Base-by-base conservation (phyloP, 768 basidiomycete species). In the Boletus pseudopeckii region DNA sequence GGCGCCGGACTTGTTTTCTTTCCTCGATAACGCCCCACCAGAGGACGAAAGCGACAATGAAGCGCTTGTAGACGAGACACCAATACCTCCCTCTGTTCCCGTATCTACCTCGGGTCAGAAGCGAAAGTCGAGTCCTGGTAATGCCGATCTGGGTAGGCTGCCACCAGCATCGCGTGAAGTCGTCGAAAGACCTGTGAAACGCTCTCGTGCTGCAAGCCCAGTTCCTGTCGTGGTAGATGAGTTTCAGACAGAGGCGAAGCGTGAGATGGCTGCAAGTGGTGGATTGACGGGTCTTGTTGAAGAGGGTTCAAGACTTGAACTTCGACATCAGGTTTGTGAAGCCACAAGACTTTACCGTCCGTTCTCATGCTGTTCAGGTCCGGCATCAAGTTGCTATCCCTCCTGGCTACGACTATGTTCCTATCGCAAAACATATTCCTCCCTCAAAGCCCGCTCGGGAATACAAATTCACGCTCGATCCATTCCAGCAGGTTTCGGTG, bases 361-460 rank as follows among this genome's bases (percentile, higher is more conserved):
- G 7, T 38, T 20, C 61, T 52, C 36, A 67, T 45, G 0, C 50
- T 20, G 30, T 17, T 61, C 33, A 93, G 91, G 92, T 96, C 54
- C 83, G 94, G 38, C 94, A 97, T 67, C 90, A 97, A 85, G 97
- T 99, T 37, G 94, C 94, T 7, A 85, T 98, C 15, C 97, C 97
- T 8, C 86, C 91, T 20, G 86, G 87, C 26, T 98, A 95, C 71
- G 82, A 85, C 64, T 98, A 98, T 71, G 70, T 87, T 41, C 89
- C 96, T 2, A 97, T 98, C 56, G 84, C 89, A 17, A 80, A 90
- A 65, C 94, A 99, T 69, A 80, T 90, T n/a, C 88, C 95, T 14
- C 90, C 91, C 14, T 80, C 86, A 47, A 93, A 95, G 64, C 94
- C 95, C 0, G 94, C 85, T 46, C 82, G 92, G 49, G 86, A 88